Base-by-base conservation (phyloP, 495 filamentous ascomycete species). In the Clavariopsis aquatica region DNA sequence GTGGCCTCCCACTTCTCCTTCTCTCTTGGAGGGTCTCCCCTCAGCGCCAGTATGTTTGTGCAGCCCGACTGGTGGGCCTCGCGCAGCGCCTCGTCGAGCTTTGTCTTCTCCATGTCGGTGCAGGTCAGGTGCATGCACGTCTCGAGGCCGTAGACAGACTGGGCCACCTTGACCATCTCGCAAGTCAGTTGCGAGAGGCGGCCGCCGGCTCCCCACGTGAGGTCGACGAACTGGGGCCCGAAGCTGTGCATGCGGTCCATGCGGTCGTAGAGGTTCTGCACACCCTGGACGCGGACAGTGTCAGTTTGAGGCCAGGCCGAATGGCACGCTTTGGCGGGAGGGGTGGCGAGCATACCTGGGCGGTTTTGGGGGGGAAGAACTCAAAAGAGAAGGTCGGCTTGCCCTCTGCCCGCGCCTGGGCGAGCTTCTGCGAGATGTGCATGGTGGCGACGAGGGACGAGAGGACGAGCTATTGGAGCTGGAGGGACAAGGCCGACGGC, bases 101-200 rank as follows among this genome's bases (percentile, higher is more conserved):
- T 96, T 26, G 90, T 89, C 70, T 83, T 83, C 10, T 88, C 91
- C 95, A 99, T 99, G 73, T 97, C 95, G 45, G 95, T 99, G 76
- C 95, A 99, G 1, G 95, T 99, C 67, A 99, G 78, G 72, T 99
- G 95, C 95, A 99, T 99, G 78, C 93, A 97, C 8, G 95, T 98
- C 79, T 99, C 95, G 46, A 99, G 80, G 8, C 95, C 95, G 72
- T 96, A 93, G 43, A 92, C 90, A n/a, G 92, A 89, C 77, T 99
- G 95, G 46, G 95, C 94, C 58, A 95, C 91, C 52, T 89, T 87
- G 58, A 99, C 93, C 95, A 99, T 99, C 72, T 99, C 95, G 75
- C 88, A 92, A 12, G 95, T 99, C 72, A 99, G 79, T 64, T 95
- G 86, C 47, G 93, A 94, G 57, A 91, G 83, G 66, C 89, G 86